Base-by-base conservation (phyloP, 495 filamentous ascomycete species). In the Xylaria cubensis region DNA sequence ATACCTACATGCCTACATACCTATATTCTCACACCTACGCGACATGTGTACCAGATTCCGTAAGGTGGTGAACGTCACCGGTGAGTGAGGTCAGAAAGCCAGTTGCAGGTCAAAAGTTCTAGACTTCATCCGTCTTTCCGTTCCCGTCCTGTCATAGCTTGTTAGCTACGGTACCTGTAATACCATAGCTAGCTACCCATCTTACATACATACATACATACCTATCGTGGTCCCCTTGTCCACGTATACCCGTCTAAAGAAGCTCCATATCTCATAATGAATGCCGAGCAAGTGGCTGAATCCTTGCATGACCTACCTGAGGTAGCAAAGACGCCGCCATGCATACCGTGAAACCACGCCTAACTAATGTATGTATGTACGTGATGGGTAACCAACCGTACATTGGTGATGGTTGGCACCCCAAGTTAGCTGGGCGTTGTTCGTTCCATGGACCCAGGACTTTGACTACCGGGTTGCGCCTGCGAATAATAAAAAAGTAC, bases 201-300 rank as follows among this genome's bases (percentile, higher is more conserved):
- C 39, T 42, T 12, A 29, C 26, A 29, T 29, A 29, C 26, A 29
- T 29, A 29, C 26, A 29, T 29, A 29, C 26, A 29, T 29, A 29
- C 26, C 36, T 8, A 39, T 42, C 39, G 39, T 13, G 39, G 39
- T 42, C 39, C 39, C 39, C 39, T 42, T 12, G 39, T 42, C 39
- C 39, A 41, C 39, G 39, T 41, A 41, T 41, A 29, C 26, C n/a
- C n/a, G n/a, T n/a, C n/a, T n/a, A n/a, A n/a, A n/a, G n/a, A n/a
- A n/a, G 26, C 26, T 29, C 26, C 26, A 29, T 29, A 29, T 51
- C 48, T 51, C 48, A 19, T 19, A 51, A 24, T 51, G 48, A 53
- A 53, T 55, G 46, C 64, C 64, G 64, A 55, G 64, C n/a, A 36
- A 19, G 42, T 36, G 64, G 64, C 46, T 63, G 59, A 63, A 36